A percentile compares a stretch with the other conserved stretches of the same genome.
These are phyloP conservation scores for Beta corolliflora DNA, from an alignment of 179 eudicot genomes.

Conservation along the genomic window DNA sequence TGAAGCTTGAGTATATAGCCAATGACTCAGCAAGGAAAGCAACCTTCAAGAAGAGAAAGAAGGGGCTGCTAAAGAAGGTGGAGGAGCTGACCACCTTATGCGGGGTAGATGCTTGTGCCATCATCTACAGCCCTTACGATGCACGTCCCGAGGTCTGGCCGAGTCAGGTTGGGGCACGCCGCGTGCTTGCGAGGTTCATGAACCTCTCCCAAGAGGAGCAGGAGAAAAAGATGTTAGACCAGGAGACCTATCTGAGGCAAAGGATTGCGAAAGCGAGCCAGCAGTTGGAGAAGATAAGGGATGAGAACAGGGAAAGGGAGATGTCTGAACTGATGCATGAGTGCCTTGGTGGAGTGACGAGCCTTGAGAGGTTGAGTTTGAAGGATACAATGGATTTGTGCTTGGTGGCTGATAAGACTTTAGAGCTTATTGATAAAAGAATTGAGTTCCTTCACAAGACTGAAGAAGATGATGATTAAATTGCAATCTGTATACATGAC, in stretches of 20 bases:
- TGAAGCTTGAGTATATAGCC: slow-evolving; percentile 47
- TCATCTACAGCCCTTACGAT: slow-evolving; percentile 48
- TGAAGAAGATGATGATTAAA: background rate
- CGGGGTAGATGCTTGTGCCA: slow-evolving; percentile 48
- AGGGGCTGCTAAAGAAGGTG: slow-evolving; percentile 54
- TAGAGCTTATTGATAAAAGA: background rate
- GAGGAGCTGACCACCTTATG: slow-evolving; percentile 53
- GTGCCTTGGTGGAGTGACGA: background rate
- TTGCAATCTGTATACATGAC: background rate
- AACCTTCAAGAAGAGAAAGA: slow-evolving; percentile 57
- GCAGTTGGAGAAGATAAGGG: slow-evolving; percentile 19
- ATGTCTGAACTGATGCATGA: slow-evolving; percentile 9
- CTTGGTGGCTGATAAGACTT: background rate
- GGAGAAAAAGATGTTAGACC: slow-evolving; percentile 34
- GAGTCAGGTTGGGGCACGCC: slow-evolving; percentile 15
- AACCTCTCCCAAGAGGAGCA: slow-evolving; percentile 24
- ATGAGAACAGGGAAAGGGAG: slow-evolving; percentile 24
- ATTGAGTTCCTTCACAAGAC: background rate
- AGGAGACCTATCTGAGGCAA: slow-evolving; percentile 28
- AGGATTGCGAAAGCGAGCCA: slow-evolving; percentile 25
- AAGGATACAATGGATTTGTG: slow-evolving; percentile 4
- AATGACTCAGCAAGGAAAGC: slow-evolving; percentile 51
- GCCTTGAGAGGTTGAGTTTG: background rate
- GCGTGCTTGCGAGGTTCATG: slow-evolving; percentile 21
- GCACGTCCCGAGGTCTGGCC: slow-evolving; percentile 50